Percentiles rank a stretch among this genome's conserved stretches.
Evolutionary conservation across 2,329 filamentous ascomycete species (phyloP).

Genomic region (Aspergillus sp.): DNA sequence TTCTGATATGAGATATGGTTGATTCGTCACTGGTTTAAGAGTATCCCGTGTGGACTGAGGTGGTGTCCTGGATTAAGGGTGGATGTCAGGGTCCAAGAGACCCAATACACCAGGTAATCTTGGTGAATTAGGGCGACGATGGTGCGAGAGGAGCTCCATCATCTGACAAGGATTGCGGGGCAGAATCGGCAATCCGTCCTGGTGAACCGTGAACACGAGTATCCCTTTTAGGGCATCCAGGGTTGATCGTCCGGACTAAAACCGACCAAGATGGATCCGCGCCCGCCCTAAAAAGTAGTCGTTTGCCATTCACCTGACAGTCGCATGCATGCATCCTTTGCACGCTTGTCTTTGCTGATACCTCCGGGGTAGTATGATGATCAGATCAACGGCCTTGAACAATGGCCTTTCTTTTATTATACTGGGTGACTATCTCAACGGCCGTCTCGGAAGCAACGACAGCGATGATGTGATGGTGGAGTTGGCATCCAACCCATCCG

Average conservation of each 20-base stretch:
- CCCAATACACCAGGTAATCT: too few relatives aligned
- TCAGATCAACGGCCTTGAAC: too few relatives aligned
- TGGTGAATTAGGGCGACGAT: slow-evolving; percentile 3
- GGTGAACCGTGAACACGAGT: slow-evolving; percentile 4
- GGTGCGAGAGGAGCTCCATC: slow-evolving; percentile 5
- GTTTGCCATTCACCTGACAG: not conserved
- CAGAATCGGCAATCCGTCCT: slow-evolving; percentile 7
- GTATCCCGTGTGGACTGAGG: not conserved
- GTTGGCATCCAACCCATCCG: slow-evolving; percentile 2
- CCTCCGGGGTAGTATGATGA: not conserved
- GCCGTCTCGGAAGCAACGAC: not conserved
- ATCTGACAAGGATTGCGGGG: slow-evolving; percentile 17
- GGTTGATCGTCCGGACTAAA: slow-evolving; percentile 10
- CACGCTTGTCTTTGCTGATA: not conserved
- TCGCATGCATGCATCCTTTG: not conserved
- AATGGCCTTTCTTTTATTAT: too few relatives aligned
- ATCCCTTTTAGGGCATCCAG: slow-evolving; percentile 6
- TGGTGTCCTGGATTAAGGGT: too few relatives aligned
- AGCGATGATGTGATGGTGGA: slow-evolving; percentile 2
- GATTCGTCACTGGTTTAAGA: not conserved
- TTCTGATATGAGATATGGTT: too few relatives aligned
- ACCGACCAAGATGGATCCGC: not conserved
- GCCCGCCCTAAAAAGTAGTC: not conserved
- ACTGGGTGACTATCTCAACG: not conserved
- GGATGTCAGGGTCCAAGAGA: not conserved